Percentiles rank a stretch among this genome's conserved stretches.
Conservation (phyloP, 2,329 filamentous ascomycete species). For the Pseudohalonectria lignicola region DNA sequence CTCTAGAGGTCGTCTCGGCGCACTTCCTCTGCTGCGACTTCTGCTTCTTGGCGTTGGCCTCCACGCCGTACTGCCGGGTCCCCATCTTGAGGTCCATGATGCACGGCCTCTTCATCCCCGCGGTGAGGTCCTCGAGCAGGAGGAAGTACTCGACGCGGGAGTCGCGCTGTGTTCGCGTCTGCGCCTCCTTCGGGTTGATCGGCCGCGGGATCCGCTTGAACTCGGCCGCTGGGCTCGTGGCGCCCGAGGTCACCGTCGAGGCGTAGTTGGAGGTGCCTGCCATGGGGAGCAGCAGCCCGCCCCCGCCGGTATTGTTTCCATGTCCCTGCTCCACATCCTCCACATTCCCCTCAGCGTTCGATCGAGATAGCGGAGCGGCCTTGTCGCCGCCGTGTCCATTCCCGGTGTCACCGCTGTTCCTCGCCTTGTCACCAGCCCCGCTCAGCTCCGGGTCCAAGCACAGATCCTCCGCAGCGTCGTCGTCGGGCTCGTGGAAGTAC, state of each 20-base stretch:
- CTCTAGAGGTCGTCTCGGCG: conserved; percentile 78
- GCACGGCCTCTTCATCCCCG: conserved; percentile 92
- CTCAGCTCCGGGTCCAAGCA: neutral
- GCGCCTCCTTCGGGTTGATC: conserved; percentile 67
- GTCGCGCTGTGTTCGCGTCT: conserved; percentile 50
- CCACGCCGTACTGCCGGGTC: conserved; percentile 89
- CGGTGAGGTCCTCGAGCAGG: conserved; percentile 85
- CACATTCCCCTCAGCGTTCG: no score
- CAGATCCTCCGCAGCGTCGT: conserved; percentile 58
- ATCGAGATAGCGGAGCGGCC: neutral
- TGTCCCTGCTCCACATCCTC: no score
- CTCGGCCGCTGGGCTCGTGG: conserved; percentile 25
- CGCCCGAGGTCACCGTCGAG: conserved; percentile 19
- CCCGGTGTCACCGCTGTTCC: neutral
- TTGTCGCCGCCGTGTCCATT: neutral
- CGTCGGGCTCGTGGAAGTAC: conserved; percentile 83
- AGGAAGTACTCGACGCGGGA: conserved; percentile 83
- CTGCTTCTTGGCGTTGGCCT: conserved; percentile 85
- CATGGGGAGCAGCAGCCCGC: neutral
- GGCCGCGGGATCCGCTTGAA: conserved; percentile 43
- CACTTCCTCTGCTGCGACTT: conserved; percentile 90
- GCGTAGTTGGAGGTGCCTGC: conserved; percentile 19
- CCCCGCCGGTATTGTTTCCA: no score
- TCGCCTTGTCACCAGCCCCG: neutral
- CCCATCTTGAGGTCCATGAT: conserved; percentile 99